Evolutionary conservation across 768 basidiomycete species (phyloP), one percentile per base, ranked within the genome.

Genomic region (Termitomyces sp.): DNA sequence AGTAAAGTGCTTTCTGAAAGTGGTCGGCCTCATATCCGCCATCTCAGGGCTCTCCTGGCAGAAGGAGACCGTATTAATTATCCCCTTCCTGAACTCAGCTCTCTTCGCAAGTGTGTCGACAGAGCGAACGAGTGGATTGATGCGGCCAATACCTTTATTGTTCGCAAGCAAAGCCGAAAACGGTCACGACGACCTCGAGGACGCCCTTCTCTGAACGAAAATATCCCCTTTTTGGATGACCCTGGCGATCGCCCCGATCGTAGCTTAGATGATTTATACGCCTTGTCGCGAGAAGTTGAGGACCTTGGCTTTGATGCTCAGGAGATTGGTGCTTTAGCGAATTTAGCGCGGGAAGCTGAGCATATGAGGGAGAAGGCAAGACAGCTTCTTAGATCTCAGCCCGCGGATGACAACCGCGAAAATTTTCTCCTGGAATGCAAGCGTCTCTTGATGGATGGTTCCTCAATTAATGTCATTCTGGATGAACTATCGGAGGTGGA

Each of bases 111-210:
- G 70, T 91, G 91, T 66, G 91, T 98, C 53, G 81, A 70, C 45
- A 80, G 84, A 60, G 94, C 90, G 20, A 92, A 86, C 61, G 88
- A 89, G 65, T 95, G 94, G 94, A 77, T 94, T n/a, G 92, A 93
- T 58, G 78, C 84, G 9, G 90, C 90, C 33, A 90, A 90, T 62
- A 77, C 81, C 0, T 91, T 91, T 72, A 77, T 87, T 59, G 81
- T 87, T 52, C 86, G 90, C 55, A 92, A 92, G 70, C 86, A 88
- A 65, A 87, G 84, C 60, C 80, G 89, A 54, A 90, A 90, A 68
- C 87, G 88, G n/a, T 78, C 86, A 20, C 80, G 85, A 53, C 77
- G 84, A 56, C 80, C 84, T 51, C 80, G 81, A 58, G 80, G 84
- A 32, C 79, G 85, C 44, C 79, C 74, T 49, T 73, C 78, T 36